A percentile compares a stretch with the other conserved stretches of the same genome.
Evolutionary conservation across 441 rosid species (phyloP).

Genomic region (Erodium texanum): DNA sequence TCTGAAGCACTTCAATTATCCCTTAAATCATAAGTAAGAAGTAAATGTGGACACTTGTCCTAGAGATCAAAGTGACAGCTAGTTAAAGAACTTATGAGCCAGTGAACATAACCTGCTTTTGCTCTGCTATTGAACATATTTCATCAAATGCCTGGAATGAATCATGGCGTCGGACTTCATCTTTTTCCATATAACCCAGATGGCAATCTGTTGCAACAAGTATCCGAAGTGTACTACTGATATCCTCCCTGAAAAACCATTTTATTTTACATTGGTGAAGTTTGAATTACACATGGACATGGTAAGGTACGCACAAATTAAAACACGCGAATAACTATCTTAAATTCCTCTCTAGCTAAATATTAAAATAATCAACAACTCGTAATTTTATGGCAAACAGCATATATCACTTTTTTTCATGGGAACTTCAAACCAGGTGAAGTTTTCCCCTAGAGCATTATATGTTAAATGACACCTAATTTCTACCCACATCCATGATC

Average conservation of each 20-base stretch:
- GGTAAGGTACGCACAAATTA: neutral
- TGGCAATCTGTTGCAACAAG: conserved; percentile 96
- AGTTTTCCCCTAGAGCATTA: neutral
- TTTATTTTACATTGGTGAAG: neutral
- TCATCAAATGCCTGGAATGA: conserved; percentile 92
- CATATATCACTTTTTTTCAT: neutral
- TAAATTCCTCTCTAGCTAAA: neutral
- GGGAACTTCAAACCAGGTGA: neutral
- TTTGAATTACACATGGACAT: neutral
- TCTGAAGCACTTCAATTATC: conserved; percentile 6
- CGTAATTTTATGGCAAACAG: neutral
- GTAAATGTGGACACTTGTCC: neutral
- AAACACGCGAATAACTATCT: neutral
- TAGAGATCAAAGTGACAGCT: neutral
- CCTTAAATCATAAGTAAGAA: neutral
- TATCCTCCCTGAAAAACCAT: conserved; percentile 47
- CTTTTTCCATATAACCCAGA: conserved; percentile 96
- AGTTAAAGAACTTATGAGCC: conserved; percentile 4
- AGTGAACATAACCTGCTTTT: conserved; percentile 40
- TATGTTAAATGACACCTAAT: neutral
- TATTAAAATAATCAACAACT: neutral
- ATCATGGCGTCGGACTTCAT: conserved; percentile 86
- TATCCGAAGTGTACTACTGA: conserved; percentile 48
- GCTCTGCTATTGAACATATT: conserved; percentile 81
- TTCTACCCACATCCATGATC: neutral